Conservation (phyloP, 805 yeast species). For the Yueomyces sinensis region DNA sequence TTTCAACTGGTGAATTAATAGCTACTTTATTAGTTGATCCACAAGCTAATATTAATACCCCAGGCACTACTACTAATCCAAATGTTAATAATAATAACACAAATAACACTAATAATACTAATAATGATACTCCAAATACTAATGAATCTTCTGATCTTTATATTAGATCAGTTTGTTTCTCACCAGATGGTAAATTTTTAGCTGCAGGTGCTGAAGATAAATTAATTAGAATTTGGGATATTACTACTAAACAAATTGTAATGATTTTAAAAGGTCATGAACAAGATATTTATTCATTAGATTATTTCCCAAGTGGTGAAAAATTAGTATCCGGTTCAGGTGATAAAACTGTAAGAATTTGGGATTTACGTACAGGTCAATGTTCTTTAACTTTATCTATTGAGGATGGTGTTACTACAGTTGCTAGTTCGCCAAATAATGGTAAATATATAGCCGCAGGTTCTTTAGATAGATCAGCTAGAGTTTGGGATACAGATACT, state of each 20-base stretch:
- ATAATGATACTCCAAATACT: slow-evolving; percentile 22
- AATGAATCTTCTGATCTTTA: slow-evolving; percentile 65
- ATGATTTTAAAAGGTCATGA: slow-evolving; percentile 87
- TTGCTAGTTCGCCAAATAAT: slow-evolving; percentile 83
- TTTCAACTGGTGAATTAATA: slow-evolving; percentile 78
- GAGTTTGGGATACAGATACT: slow-evolving; percentile 93
- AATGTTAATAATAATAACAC: too few species aligned
- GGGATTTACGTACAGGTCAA: slow-evolving; percentile 86
- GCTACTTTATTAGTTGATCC: slow-evolving; percentile 79
- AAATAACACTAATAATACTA: slow-evolving; percentile 8
- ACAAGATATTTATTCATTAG: slow-evolving; percentile 93
- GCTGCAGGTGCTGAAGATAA: slow-evolving; percentile 93
- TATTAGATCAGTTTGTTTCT: slow-evolving; percentile 89
- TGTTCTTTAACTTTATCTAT: slow-evolving; percentile 79
- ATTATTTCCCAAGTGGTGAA: slow-evolving; percentile 88
- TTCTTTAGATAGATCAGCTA: slow-evolving; percentile 83
- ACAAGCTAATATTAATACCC: too few species aligned
- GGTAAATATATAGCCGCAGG: slow-evolving; percentile 94
- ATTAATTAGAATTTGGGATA: slow-evolving; percentile 91
- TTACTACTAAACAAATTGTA: slow-evolving; percentile 70
- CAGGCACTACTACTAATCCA: slow-evolving; percentile 28
- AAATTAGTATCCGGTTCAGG: slow-evolving; percentile 93
- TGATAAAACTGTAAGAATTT: slow-evolving; percentile 88
- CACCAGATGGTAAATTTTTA: slow-evolving; percentile 85
- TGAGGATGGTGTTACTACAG: slow-evolving; percentile 97